Conservation (phyloP, 495 filamentous ascomycete genomes). For the Xylaria acuta region DNA sequence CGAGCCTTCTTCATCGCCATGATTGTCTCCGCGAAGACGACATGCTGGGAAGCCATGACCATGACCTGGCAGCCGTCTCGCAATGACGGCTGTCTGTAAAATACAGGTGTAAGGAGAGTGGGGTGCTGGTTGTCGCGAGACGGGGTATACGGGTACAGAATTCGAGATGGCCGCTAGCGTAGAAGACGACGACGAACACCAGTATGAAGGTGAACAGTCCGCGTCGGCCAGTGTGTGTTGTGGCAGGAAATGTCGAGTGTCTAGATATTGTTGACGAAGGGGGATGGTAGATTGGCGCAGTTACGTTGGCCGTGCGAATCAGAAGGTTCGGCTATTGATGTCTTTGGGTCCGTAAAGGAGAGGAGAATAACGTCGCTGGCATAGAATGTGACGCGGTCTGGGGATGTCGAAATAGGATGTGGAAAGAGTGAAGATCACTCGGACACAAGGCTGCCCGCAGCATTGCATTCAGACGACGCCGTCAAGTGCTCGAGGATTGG, state of each 20-base stretch:
- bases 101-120: background rate
- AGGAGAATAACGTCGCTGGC: background rate
- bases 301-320: background rate
- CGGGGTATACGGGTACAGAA: background rate
- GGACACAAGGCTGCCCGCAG: constrained; percentile 24
- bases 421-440: constrained; percentile 20
- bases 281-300: constrained; percentile 9
- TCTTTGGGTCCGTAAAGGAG: background rate
- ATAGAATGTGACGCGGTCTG: constrained; percentile 3
- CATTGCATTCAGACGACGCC: constrained; percentile 7
- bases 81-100: constrained; percentile 13
- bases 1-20: constrained; percentile 76
- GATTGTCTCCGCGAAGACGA: constrained; percentile 74
- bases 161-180: background rate
- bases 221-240: background rate
- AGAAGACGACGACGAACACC: background rate
- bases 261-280: background rate
- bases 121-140: background rate
- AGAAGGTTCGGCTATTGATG: background rate
- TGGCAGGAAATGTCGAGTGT: constrained; percentile 1
- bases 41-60: constrained; percentile 74
- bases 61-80: constrained; percentile 27
- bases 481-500: constrained; percentile 20
- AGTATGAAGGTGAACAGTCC: background rate
- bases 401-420: constrained; percentile 14